Evolutionary conservation across 805 yeast species (phyloP).

Genomic region (Candida xyloterini): DNA sequence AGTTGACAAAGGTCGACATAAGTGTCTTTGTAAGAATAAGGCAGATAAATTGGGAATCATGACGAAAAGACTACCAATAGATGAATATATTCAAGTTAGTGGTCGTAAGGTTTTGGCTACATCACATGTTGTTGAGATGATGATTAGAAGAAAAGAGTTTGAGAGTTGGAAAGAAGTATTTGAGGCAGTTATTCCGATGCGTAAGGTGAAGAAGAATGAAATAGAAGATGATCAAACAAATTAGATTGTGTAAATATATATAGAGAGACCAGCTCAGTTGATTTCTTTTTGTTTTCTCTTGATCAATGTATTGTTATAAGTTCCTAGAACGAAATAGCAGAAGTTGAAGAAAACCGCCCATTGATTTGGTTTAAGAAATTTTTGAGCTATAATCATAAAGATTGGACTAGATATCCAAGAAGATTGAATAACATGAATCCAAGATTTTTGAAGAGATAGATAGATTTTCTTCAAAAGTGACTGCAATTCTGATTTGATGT

Average conservation of each 20-base stretch:
- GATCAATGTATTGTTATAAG: conserved; percentile 56
- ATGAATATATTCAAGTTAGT: conserved; percentile 72
- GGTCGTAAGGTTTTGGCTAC: conserved; percentile 92
- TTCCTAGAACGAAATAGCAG: conserved; percentile 58
- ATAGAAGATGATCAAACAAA: conserved; percentile 4
- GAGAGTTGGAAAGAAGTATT: conserved; percentile 85
- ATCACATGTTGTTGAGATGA: conserved; percentile 88
- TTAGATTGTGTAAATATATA: background rate
- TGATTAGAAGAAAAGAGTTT: conserved; percentile 75
- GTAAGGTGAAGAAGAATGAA: conserved; percentile 49
- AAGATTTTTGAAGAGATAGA: conserved; percentile 40
- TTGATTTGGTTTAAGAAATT: conserved; percentile 50
- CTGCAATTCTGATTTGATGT: conserved; percentile 16
- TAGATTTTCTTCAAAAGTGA: conserved; percentile 20
- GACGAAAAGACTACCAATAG: conserved; percentile 83
- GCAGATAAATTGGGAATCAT: conserved; percentile 69
- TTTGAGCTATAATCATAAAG: conserved; percentile 55
- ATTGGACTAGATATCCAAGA: conserved; percentile 54
- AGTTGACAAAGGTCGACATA: conserved; percentile 91
- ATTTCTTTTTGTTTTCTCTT: conserved; percentile 31
- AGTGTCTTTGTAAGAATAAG: conserved; percentile 73
- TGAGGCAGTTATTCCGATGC: conserved; percentile 78
- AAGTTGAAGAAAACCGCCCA: conserved; percentile 65
- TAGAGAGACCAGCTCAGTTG: conserved; percentile 6
- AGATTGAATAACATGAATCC: conserved; percentile 44